Conservation (phyloP, 2,329 filamentous ascomycete species). For the Periconia macrospinosa region DNA sequence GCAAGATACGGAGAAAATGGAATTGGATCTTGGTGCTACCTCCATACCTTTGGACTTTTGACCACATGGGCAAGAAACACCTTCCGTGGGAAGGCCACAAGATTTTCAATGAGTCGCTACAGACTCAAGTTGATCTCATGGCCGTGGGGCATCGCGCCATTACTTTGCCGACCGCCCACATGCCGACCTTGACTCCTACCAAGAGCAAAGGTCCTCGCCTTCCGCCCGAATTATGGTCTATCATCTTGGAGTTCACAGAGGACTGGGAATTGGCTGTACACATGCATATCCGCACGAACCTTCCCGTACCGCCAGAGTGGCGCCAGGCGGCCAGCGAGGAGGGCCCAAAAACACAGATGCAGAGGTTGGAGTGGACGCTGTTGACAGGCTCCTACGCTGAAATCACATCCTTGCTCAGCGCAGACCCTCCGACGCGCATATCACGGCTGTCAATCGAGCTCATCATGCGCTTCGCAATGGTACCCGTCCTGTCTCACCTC, state of each 20-base stretch:
- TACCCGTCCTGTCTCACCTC: slow-evolving; percentile 73
- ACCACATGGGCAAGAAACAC: slow-evolving; percentile 54
- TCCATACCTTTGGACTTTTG: slow-evolving; percentile 81
- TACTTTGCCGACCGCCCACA: slow-evolving; percentile 34
- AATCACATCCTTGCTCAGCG: slow-evolving; percentile 72
- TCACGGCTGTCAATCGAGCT: slow-evolving; percentile 83
- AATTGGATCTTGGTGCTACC: slow-evolving; percentile 81
- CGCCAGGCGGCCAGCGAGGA: slow-evolving; percentile 63
- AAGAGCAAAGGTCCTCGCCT: slow-evolving; percentile 52
- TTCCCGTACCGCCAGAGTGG: slow-evolving; percentile 76
- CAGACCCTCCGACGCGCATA: slow-evolving; percentile 72
- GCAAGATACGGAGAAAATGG: slow-evolving; percentile 81
- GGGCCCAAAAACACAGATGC: slow-evolving; percentile 70
- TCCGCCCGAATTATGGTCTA: slow-evolving; percentile 86
- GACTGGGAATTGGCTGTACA: slow-evolving; percentile 91
- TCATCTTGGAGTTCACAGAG: slow-evolving; percentile 78
- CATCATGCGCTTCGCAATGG: slow-evolving; percentile 88
- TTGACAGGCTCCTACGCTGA: slow-evolving; percentile 70
- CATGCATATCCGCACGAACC: slow-evolving; percentile 76
- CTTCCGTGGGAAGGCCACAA: slow-evolving; percentile 63
- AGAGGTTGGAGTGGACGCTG: slow-evolving; percentile 82
- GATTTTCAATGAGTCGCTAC: slow-evolving; percentile 72
- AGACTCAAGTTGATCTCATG: slow-evolving; percentile 75
- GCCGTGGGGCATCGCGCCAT: slow-evolving; percentile 71
- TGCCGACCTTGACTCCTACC: slow-evolving; percentile 33